Evolutionary conservation across 306 rosid genomes (phyloP).

Genomic region (Cyclanthera cordifolia): DNA sequence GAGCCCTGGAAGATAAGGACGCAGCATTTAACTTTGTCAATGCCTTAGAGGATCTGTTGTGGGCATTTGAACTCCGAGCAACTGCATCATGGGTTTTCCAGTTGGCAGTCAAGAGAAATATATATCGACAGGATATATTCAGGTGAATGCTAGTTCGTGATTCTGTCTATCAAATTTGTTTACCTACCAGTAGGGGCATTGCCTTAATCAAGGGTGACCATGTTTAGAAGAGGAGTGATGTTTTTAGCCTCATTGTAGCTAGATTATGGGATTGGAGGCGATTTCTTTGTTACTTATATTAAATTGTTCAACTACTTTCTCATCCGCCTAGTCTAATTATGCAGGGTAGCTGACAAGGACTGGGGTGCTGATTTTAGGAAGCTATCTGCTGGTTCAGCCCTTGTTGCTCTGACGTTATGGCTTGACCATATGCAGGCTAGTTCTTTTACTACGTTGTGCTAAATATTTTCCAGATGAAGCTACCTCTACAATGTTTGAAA

Average conservation of each 20-base stretch:
- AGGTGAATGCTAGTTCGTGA: slow-evolving; percentile 34
- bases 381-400: slow-evolving; percentile 87
- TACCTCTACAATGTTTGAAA: slow-evolving; percentile 1
- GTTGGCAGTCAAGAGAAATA: slow-evolving; percentile 63
- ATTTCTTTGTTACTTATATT: slow-evolving; percentile 3
- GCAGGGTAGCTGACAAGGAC: slow-evolving; percentile 83
- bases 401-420: slow-evolving; percentile 95
- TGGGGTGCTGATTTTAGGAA: slow-evolving; percentile 98
- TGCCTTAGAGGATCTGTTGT: slow-evolving; percentile 77
- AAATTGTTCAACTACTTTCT: not conserved
- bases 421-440: slow-evolving; percentile 95
- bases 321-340: slow-evolving; percentile 11
- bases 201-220: not conserved
- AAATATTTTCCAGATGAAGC: not conserved
- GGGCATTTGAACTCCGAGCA: slow-evolving; percentile 95
- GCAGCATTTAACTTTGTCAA: slow-evolving; percentile 87
- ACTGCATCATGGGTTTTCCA: slow-evolving; percentile 95
- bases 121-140: slow-evolving; percentile 53
- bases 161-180: not conserved
- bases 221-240: not conserved
- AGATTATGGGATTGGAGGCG: not conserved
- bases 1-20: slow-evolving; percentile 64
- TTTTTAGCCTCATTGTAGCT: not conserved
- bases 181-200: not conserved
- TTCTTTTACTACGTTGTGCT: slow-evolving; percentile 10